Evolutionary conservation across 1,284 basidiomycete genomes (phyloP).

Genomic region (Moniliophthora roreri): DNA sequence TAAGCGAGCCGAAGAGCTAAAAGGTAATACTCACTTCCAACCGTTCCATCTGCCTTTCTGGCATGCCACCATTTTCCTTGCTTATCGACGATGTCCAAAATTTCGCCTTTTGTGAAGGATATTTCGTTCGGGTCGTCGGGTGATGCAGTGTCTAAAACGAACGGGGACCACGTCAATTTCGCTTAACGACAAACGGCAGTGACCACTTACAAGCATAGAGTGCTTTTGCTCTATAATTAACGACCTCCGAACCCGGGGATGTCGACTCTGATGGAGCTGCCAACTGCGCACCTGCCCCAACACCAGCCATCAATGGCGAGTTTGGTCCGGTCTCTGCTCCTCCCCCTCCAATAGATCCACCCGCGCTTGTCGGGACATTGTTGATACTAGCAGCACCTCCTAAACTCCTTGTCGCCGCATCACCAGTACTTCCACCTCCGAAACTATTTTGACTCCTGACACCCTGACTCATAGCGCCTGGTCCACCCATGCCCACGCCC

Average conservation of each 20-base stretch:
- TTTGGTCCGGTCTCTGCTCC: slow-evolving; percentile 46
- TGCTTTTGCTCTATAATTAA: slow-evolving; percentile 79
- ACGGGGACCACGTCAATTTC: slow-evolving; percentile 22
- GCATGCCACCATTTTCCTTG: slow-evolving; percentile 97
- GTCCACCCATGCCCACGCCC: slow-evolving; percentile 24
- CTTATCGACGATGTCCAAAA: slow-evolving; percentile 93
- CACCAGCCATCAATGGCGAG: slow-evolving; percentile 68
- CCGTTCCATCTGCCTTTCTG: slow-evolving; percentile 77
- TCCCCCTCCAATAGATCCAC: slow-evolving; percentile 43
- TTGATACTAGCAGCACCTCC: slow-evolving; percentile 43
- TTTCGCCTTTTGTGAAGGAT: slow-evolving; percentile 90
- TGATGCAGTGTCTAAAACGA: slow-evolving; percentile 91
- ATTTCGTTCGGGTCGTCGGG: slow-evolving; percentile 97
- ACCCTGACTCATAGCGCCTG: slow-evolving; percentile 38
- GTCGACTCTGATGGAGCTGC: slow-evolving; percentile 20
- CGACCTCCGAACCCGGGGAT: slow-evolving; percentile 40
- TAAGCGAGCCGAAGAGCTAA: slow-evolving; percentile 13
- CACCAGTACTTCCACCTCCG: slow-evolving; percentile 49
- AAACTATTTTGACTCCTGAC: slow-evolving; percentile 68
- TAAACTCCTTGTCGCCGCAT: slow-evolving; percentile 44
- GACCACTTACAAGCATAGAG: slow-evolving; percentile 78
- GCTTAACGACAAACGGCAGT: slow-evolving; percentile 15
- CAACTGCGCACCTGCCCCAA: slow-evolving; percentile 48
- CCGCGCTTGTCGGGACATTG: slow-evolving; percentile 35
- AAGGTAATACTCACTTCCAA: slow-evolving; percentile 67